Evolutionary conservation across 306 rosid genomes (phyloP), one percentile per base, ranked within the genome.

Genomic region (Malus fusca): DNA sequence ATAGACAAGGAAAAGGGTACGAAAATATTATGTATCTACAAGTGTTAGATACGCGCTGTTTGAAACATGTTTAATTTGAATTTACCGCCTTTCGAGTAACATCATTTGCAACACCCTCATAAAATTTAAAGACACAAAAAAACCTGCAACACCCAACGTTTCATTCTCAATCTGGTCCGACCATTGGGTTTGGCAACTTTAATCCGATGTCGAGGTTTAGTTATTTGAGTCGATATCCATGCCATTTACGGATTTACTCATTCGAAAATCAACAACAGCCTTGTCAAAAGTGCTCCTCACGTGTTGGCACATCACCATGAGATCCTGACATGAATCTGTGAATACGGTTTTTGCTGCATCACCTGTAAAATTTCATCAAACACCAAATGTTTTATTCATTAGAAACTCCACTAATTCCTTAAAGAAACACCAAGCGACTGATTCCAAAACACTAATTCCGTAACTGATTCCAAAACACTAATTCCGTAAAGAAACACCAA

Each of bases 271-370:
- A 69, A 61, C 80, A 18, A 91, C 96, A 63, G 91, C 87, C 77
- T 82, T 87, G 76, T 82, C 89, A 59, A 93, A 84, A 43, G 91
- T 87, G 80, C 72, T 80, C 76, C 90, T 86, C 56, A 91, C 96
- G 64, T 91, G 88, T 82, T 87, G 93, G 80, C 92, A 89, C 75
- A 88, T 83, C 46, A 79, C 82, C 93, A 89, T 90, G 80, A 93
- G 73, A 85, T 93, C 89, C 75, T 87, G 97, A 74, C 93, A 88
- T 53, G 90, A 84, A 83, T 93, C 93, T 78, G 75, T 90, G 80
- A 93, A 51, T 42, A 81, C 90, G 66, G 89, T 93, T 10, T 80
- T 75, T 2, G 97, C 88, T 35, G 90, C 84, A 85, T 84, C 93
- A 74, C 98, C 98, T 93, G 82, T 73, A 75, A 48, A 73, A 28